A percentile compares a stretch with the other conserved stretches of the same genome.
phyloP scores from a whole-genome alignment of 1,284 basidiomycete species.

The Malassezia sympodialis region DNA sequence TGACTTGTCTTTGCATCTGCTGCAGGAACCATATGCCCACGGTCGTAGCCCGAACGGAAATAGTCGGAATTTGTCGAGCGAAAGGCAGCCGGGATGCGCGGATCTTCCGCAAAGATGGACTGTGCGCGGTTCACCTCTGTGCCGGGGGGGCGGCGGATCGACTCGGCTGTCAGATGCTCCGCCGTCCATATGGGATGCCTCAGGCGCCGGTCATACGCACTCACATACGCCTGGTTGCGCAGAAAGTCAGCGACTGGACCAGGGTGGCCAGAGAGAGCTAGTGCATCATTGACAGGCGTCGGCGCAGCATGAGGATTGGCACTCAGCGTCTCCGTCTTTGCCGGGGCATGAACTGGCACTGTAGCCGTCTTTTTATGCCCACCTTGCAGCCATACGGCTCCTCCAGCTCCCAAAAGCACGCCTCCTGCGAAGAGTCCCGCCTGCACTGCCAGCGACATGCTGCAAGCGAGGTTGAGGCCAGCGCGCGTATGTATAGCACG shows the following conservation, averaged over 20 bases:
- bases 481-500: background rate
- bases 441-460: slow-evolving; percentile 75
- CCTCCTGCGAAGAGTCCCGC: slow-evolving; percentile 65
- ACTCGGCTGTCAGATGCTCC: slow-evolving; percentile 73
- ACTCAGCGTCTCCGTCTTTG: slow-evolving; percentile 27
- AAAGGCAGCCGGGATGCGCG: slow-evolving; percentile 65
- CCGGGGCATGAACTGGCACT: background rate
- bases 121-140: slow-evolving; percentile 51
- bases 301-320: background rate
- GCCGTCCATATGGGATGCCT: slow-evolving; percentile 93
- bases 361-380: background rate
- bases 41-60: slow-evolving; percentile 75
- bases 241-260: slow-evolving; percentile 75
- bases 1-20: slow-evolving; percentile 87
- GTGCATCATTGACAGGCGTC: slow-evolving; percentile 10
- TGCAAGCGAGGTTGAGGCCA: background rate
- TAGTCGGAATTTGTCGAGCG: slow-evolving; percentile 67
- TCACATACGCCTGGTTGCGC: slow-evolving; percentile 69
- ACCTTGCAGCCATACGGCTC: slow-evolving; percentile 11
- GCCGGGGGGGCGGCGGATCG: slow-evolving; percentile 36
- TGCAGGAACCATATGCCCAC: slow-evolving; percentile 94
- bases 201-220: slow-evolving; percentile 78
- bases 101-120: slow-evolving; percentile 78
- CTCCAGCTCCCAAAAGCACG: slow-evolving; percentile 65
- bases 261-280: slow-evolving; percentile 40